phyloP scores from a whole-genome alignment of 2,329 filamentous ascomycete species.

The Pseudonectria foliicola region DNA sequence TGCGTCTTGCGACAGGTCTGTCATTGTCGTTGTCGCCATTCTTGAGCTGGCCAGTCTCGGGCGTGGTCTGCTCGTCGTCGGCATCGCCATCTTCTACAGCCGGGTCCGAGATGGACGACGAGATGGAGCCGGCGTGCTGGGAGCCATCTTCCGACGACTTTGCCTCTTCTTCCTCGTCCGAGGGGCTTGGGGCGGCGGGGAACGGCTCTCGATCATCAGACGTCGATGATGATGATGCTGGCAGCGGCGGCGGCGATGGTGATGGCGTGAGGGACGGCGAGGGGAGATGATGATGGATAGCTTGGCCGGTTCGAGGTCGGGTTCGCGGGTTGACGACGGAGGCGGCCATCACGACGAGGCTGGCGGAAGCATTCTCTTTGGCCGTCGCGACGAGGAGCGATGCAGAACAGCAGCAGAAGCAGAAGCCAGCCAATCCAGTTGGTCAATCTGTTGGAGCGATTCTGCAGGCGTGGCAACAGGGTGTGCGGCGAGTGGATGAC shows the following conservation, averaged over 20 bases:
- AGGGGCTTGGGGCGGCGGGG: conserved; percentile 14
- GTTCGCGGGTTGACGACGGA: conserved; percentile 15
- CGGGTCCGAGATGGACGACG: conserved; percentile 25
- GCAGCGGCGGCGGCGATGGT: conserved; percentile 1
- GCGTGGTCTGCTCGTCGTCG: conserved; percentile 1
- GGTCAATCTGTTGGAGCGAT: too few species aligned
- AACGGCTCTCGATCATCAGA: neutral
- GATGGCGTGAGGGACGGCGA: conserved; percentile 10
- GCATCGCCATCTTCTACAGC: conserved; percentile 14
- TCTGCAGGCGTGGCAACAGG: too few species aligned
- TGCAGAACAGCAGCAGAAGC: too few species aligned
- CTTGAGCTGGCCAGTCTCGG: conserved; percentile 2
- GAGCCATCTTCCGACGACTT: conserved; percentile 24
- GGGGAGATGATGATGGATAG: conserved; percentile 5
- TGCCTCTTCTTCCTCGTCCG: conserved; percentile 20
- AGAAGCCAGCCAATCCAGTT: too few species aligned
- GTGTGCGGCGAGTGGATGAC: too few species aligned
- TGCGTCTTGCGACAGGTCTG: conserved; percentile 4
- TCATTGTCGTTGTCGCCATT: conserved; percentile 1
- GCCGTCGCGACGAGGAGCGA: neutral
- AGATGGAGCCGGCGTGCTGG: conserved; percentile 17
- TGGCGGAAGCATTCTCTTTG: conserved; percentile 1
- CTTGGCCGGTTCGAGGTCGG: too few species aligned
- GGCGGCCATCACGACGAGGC: conserved; percentile 13
- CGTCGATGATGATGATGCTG: too few species aligned